Evolutionary conservation across 352 stramenopile genomes (phyloP), one percentile per base, ranked within the genome.

Genomic region (Phytophthora pisi): DNA sequence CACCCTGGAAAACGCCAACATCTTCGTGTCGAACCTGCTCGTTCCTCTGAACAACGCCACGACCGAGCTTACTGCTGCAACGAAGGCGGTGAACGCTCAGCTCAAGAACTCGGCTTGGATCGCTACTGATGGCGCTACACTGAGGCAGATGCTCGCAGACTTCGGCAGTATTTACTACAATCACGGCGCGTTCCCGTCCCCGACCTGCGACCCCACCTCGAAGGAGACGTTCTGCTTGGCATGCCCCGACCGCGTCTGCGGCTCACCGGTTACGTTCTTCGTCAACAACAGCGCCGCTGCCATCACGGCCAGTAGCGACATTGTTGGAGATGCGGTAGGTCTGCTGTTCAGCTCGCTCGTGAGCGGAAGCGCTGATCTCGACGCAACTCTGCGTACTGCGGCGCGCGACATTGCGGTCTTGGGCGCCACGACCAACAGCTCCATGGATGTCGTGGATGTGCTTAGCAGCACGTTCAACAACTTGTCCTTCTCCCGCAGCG

Each of bases 401-500:
- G 68, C 74, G 23, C 70, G 78, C 24, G 72, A 88, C 30, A 83
- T 95, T 36, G 64, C 69, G 0, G 73, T 72, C 20, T 62, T 95
- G 4, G 72, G 72, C n/a, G 74, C 75, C 15, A 75, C 90, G 47
- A 90, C 77, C 0, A 72, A 81, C 49, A 82, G 74, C 51, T 93
- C 82, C 13, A 78, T 87, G 47, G 68, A 74, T n/a, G 69, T 87
- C 13, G 78, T 93, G 9, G 64, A 77, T 5, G 75, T 85, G 43
- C 77, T 93, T 53, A 81, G 78, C 59, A 63, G 51, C n/a, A 92
- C 84, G 2, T 90, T 93, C 42, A 79, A 93, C 53, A 70, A 83
- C 50, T 89, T 92, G 63, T 93, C 87, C 26, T 93, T 91, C 67
- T 91, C 83, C 0, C 79, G 88, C 28, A 86, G 79, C 46, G 85